phyloP scores from a whole-genome alignment of 2,329 filamentous ascomycete genomes.

The Scedosporium minutisporum region DNA sequence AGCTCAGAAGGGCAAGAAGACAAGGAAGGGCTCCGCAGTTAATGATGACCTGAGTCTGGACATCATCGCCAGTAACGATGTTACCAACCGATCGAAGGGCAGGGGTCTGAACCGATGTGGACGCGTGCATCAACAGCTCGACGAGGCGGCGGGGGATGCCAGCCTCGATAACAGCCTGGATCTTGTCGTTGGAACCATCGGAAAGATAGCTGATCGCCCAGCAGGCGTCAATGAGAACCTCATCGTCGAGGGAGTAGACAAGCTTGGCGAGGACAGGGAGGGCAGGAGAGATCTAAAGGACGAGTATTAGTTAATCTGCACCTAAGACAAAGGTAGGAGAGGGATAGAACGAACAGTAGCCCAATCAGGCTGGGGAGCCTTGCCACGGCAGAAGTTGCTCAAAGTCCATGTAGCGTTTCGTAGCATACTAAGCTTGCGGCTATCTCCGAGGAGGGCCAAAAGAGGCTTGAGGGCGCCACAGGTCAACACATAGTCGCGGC shows the following conservation, averaged over 20 bases:
- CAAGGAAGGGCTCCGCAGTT: constrained; percentile 92
- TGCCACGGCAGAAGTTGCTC: constrained; percentile 99
- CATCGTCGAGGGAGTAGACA: constrained; percentile 95
- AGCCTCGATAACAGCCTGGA: constrained; percentile 96
- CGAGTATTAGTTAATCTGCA: constrained; percentile 13
- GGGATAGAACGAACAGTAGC: constrained; percentile 59
- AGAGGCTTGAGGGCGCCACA: constrained; percentile 87
- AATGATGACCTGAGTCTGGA: constrained; percentile 98
- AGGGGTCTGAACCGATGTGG: constrained; percentile 95
- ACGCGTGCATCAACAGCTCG: constrained; percentile 95
- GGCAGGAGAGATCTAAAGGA: constrained; percentile 73
- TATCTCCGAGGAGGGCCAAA: constrained; percentile 83
- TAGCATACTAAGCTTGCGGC: constrained; percentile 98
- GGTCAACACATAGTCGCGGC: constrained; percentile 90
- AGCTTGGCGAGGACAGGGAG: constrained; percentile 93
- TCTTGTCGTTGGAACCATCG: constrained; percentile 97
- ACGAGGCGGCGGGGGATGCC: constrained; percentile 94
- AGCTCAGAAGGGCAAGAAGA: constrained; percentile 87
- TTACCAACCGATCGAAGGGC: constrained; percentile 95
- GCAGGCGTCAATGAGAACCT: constrained; percentile 97
- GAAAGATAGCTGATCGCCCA: constrained; percentile 99
- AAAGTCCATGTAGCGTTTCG: constrained; percentile 98
- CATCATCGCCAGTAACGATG: constrained; percentile 96
- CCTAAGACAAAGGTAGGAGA: not conserved
- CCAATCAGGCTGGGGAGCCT: constrained; percentile 98